A percentile compares a stretch with the other conserved stretches of the same genome.
These are phyloP conservation scores for Xylaria sp. DNA, from an alignment of 495 filamentous ascomycete species.

Conservation along the genomic window DNA sequence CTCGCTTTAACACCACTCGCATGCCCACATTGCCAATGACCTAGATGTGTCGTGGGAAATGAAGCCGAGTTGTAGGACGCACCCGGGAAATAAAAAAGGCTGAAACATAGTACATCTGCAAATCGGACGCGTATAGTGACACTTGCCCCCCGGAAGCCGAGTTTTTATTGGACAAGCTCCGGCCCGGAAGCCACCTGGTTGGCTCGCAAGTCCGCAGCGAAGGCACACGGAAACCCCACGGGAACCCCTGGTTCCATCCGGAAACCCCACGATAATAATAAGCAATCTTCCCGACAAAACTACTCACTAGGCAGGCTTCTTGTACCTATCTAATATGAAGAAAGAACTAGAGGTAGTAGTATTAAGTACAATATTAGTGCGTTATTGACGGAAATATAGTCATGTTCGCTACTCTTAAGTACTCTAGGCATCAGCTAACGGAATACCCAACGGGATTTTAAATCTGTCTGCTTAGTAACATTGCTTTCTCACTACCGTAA, in stretches of 20 bases:
- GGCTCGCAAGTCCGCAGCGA: conserved; percentile 10
- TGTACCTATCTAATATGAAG: neutral
- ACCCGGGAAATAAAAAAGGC: too few relatives aligned
- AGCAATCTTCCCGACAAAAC: neutral
- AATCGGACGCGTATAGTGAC: too few relatives aligned
- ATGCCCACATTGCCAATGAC: too few relatives aligned
- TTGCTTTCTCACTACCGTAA: neutral
- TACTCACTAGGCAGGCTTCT: neutral
- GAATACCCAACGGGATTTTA: neutral
- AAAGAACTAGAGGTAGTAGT: neutral
- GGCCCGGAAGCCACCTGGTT: neutral
- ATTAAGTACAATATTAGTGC: neutral
- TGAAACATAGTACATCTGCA: too few relatives aligned
- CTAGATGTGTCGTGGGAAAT: too few relatives aligned
- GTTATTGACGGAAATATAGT: neutral
- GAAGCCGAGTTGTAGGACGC: too few relatives aligned
- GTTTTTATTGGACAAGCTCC: neutral
- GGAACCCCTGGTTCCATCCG: neutral
- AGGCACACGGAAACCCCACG: conserved; percentile 5
- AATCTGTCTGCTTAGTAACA: neutral
- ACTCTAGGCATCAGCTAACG: neutral
- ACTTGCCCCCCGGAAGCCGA: too few relatives aligned
- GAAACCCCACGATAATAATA: neutral
- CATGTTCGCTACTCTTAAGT: neutral
- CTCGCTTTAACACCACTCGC: too few relatives aligned